Evolutionary conservation across 495 filamentous ascomycete genomes (phyloP).

Genomic region (Talaromyces wortmannii): DNA sequence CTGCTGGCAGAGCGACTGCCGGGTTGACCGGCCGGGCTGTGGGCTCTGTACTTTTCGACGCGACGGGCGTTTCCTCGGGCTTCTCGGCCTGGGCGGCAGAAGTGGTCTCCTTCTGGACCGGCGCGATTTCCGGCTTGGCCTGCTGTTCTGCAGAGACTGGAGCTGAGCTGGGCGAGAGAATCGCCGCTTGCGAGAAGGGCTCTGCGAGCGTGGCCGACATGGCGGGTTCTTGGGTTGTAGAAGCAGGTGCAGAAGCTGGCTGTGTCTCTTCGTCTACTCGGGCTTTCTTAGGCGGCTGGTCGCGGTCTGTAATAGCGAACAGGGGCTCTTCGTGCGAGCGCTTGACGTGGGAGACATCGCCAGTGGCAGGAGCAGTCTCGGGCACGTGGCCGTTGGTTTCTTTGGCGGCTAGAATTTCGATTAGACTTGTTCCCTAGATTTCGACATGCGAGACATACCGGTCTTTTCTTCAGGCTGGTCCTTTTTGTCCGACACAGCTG

Average conservation of each 20-base stretch:
- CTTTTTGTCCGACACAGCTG: slow-evolving; percentile 11
- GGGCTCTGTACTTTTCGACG: neutral
- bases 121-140: slow-evolving; percentile 6
- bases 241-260: too few species aligned
- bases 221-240: too few species aligned
- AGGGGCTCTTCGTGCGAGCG: slow-evolving; percentile 16
- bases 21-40: neutral
- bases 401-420: slow-evolving; percentile 14
- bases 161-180: too few species aligned
- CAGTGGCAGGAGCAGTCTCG: slow-evolving; percentile 4
- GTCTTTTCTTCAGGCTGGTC: slow-evolving; percentile 11
- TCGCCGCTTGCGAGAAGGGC: too few species aligned
- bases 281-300: slow-evolving; percentile 17
- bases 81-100: slow-evolving; percentile 3
- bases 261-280: slow-evolving; percentile 11
- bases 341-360: slow-evolving; percentile 13
- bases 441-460: slow-evolving; percentile 1
- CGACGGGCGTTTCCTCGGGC: slow-evolving; percentile 7
- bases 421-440: slow-evolving; percentile 2
- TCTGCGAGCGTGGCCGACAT: too few species aligned
- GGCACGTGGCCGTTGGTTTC: slow-evolving; percentile 17
- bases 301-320: slow-evolving; percentile 13
- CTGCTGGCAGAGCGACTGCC: neutral
- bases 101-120: neutral
- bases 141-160: neutral